Evolutionary conservation across 495 filamentous ascomycete species (phyloP).

Genomic region (Geopyxis carbonaria): DNA sequence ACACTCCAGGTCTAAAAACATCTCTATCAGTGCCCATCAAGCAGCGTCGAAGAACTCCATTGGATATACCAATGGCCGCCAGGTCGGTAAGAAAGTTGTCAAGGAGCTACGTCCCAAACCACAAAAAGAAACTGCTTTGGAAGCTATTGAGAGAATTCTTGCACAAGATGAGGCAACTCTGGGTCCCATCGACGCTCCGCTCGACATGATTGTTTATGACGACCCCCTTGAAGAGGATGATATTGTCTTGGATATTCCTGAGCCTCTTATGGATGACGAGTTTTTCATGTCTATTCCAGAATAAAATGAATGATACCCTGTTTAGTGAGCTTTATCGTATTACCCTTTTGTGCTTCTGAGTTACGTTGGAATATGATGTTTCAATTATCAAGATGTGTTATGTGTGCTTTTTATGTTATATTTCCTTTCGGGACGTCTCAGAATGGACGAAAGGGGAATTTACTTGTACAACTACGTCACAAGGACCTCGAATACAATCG

Average conservation of each 20-base stretch:
- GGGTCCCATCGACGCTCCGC: background rate
- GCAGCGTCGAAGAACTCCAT: slow-evolving; percentile 11
- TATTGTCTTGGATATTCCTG: slow-evolving; percentile 1
- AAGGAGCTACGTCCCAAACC: slow-evolving; percentile 7
- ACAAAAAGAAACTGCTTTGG: slow-evolving; percentile 15
- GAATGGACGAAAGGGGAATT: too few species aligned
- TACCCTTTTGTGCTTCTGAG: too few species aligned
- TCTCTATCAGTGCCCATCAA: background rate
- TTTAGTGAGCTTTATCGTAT: too few species aligned
- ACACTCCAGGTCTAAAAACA: background rate
- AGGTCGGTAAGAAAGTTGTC: slow-evolving; percentile 8
- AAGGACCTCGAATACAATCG: too few species aligned
- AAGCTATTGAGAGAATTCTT: slow-evolving; percentile 18
- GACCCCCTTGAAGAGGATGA: slow-evolving; percentile 6
- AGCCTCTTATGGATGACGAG: slow-evolving; percentile 10
- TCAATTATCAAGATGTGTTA: too few species aligned
- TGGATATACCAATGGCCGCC: slow-evolving; percentile 14
- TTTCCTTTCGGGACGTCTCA: too few species aligned
- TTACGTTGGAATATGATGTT: too few species aligned
- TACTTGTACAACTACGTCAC: too few species aligned
- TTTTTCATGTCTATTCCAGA: slow-evolving; percentile 16
- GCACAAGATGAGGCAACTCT: slow-evolving; percentile 2
- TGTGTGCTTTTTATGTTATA: too few species aligned
- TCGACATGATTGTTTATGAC: background rate
- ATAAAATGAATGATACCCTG: too few species aligned